Evolutionary conservation across 306 rosid genomes (phyloP).

Genomic region (Quercus wislizeni): DNA sequence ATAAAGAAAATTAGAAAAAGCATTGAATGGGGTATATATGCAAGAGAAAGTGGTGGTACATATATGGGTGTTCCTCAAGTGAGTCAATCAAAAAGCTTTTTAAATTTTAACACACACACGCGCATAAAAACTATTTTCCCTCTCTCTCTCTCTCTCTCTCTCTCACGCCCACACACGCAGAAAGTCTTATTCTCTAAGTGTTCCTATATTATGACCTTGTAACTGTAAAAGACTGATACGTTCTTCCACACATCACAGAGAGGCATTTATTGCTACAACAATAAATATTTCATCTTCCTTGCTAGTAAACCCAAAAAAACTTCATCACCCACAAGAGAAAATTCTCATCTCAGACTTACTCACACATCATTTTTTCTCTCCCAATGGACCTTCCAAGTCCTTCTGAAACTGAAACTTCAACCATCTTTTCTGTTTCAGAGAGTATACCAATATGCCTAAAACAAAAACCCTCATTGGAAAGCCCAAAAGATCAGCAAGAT

Average conservation of each 20-base stretch:
- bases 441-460: conserved; percentile 14
- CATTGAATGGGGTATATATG: conserved; percentile 29
- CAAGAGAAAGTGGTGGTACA: conserved; percentile 24
- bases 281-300: conserved; percentile 18
- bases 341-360: too few relatives aligned
- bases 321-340: conserved; percentile 17
- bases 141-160: conserved; percentile 17
- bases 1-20: conserved; percentile 27
- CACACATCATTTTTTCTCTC: conserved; percentile 1
- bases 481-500: conserved; percentile 15
- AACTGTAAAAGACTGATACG: conserved; percentile 61
- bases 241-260: conserved; percentile 36
- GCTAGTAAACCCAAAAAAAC: conserved; percentile 22
- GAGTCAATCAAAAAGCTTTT: conserved; percentile 45
- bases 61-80: conserved; percentile 28
- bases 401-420: conserved; percentile 52
- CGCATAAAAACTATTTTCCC: conserved; percentile 22
- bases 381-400: conserved; percentile 42
- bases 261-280: conserved; percentile 34
- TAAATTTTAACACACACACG: not conserved
- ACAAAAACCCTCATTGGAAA: conserved; percentile 23
- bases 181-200: conserved; percentile 44
- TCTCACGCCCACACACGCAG: conserved; percentile 1
- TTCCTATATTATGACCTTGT: conserved; percentile 66
- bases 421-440: conserved; percentile 29